These are phyloP conservation scores for Pestalotiopsis sp. DNA, from an alignment of 2,329 filamentous ascomycete genomes.

Conservation along the genomic window DNA sequence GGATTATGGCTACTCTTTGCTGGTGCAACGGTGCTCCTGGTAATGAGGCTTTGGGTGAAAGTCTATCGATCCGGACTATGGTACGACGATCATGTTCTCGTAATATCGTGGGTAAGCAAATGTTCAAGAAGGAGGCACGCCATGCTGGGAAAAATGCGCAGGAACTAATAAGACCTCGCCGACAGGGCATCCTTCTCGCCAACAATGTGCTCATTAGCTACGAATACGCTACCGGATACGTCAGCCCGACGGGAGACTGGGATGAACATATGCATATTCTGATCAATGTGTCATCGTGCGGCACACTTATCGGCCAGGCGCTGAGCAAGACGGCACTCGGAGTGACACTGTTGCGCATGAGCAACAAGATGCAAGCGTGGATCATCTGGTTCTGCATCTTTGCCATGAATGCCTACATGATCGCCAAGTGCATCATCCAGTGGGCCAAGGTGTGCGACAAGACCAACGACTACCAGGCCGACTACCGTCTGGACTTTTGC, in stretches of 20 bases:
- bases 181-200: conserved; percentile 11
- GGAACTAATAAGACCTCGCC: not conserved
- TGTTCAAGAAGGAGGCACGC: not conserved
- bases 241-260: conserved; percentile 12
- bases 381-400: conserved; percentile 34
- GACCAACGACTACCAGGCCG: conserved; percentile 12
- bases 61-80: not conserved
- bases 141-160: not conserved
- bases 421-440: conserved; percentile 18
- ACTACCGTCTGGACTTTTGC: conserved; percentile 13
- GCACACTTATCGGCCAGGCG: conserved; percentile 14
- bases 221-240: conserved; percentile 15
- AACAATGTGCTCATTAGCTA: conserved; percentile 12
- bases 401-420: conserved; percentile 30
- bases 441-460: conserved; percentile 20
- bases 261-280: conserved; percentile 18
- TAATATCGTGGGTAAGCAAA: conserved; percentile 2
- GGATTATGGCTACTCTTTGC: conserved; percentile 5
- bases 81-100: conserved; percentile 5
- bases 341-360: conserved; percentile 35
- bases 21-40: not conserved
- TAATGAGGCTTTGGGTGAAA: not conserved
- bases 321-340: conserved; percentile 40
- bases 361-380: conserved; percentile 22
- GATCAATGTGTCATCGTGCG: conserved; percentile 14